Evolutionary conservation across 805 yeast genomes (phyloP), one percentile per base, ranked within the genome.

Genomic region (Candida montana): DNA sequence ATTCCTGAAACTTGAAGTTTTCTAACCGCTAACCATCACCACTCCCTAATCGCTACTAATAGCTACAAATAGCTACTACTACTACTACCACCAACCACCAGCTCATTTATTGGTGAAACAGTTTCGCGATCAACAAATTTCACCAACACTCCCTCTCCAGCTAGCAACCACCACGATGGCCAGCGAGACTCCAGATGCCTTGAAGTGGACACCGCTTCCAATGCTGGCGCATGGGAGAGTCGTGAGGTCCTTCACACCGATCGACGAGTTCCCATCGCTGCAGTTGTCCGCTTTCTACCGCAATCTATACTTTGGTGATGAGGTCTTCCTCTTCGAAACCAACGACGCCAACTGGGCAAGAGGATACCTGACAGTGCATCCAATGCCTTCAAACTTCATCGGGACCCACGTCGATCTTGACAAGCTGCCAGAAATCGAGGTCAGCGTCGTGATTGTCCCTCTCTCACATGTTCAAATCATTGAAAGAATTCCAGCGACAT

Each of bases 301-400:
- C 45, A 76, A 82, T 57, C 59, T 82, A 35, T 81, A 77, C 54
- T 81, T 81, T 17, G 95, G 95, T 28, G 95, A 86, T 60, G 86
- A 81, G 48, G 78, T 83, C 26, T 84, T 74, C 58, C 65, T 85
- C 16, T 83, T 86, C 55, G 95, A 87, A 56, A 65, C 72, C 36
- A 68, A 74, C 59, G 60, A 64, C 31, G 69, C 69, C 17, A 72
- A 72, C 47, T 88, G 95, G 95, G 87, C 80, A 19, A 71, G 95
- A 51, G 95, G 89, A 11, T 87, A 88, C 59, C 69, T 77, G 4
- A 64, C 83, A 28, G 66, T 81, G 30, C 73, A 79, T 44, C 90
- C 95, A 7, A 64, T 79, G 40, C 91, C 91, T 1, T 71, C 77
- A 26, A 87, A 81, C 55, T 83, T 78, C 59, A 73, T 81, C 29